Percentiles rank a stretch among this genome's conserved stretches.
Evolutionary conservation across 1,284 basidiomycete species (phyloP).

Genomic region (Tetrapyrgos nigripes): DNA sequence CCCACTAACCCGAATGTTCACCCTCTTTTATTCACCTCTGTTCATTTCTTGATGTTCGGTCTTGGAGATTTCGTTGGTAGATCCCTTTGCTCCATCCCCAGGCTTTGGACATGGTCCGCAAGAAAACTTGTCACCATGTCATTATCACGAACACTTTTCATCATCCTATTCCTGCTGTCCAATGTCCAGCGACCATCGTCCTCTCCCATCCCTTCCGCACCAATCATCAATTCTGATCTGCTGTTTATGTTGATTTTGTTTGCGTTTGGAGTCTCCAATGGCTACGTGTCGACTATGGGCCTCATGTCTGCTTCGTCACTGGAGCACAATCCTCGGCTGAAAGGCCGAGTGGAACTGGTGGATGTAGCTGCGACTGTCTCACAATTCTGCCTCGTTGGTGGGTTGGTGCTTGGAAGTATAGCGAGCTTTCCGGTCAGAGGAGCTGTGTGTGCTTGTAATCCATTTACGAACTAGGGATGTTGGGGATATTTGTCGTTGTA

Average conservation of each 20-base stretch:
- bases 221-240: slow-evolving; percentile 74
- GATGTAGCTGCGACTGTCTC: slow-evolving; percentile 85
- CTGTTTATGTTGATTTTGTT: slow-evolving; percentile 79
- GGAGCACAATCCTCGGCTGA: slow-evolving; percentile 72
- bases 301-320: slow-evolving; percentile 79
- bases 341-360: slow-evolving; percentile 72
- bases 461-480: slow-evolving; percentile 48
- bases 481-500: neutral
- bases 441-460: slow-evolving; percentile 73
- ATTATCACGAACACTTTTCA: slow-evolving; percentile 75
- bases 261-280: slow-evolving; percentile 79
- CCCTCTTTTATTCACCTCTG: slow-evolving; percentile 70
- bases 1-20: slow-evolving; percentile 66
- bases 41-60: slow-evolving; percentile 80
- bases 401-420: slow-evolving; percentile 76
- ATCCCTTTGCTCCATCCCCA: slow-evolving; percentile 72
- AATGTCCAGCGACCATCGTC: slow-evolving; percentile 65
- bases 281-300: slow-evolving; percentile 72
- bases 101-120: slow-evolving; percentile 71
- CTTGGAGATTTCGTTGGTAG: slow-evolving; percentile 82
- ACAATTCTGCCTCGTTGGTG: slow-evolving; percentile 80
- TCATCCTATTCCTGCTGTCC: slow-evolving; percentile 86
- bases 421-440: slow-evolving; percentile 80
- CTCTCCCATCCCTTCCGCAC: slow-evolving; percentile 34
- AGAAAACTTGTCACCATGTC: slow-evolving; percentile 67